Evolutionary conservation across 2,329 filamentous ascomycete species (phyloP), one percentile per base, ranked within the genome.

Genomic region (Lecanosticta acicola): DNA sequence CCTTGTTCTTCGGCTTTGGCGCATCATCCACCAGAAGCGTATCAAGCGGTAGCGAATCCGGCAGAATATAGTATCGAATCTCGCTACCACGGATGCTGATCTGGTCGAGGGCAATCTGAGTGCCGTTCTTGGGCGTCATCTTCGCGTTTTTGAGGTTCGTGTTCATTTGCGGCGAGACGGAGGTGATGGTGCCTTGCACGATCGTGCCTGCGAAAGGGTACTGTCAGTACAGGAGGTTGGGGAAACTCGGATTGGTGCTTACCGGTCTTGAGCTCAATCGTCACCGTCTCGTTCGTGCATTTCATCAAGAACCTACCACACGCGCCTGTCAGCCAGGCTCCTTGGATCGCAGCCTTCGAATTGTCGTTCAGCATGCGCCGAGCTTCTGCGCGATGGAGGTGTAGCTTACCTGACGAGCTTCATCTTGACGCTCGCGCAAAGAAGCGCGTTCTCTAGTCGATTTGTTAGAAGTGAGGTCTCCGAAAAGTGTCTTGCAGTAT

Each of bases 1-100:
- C 91, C 82, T 98, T 98, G 75, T 98, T 98, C 85, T 97, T 97
- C 51, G 93, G 91, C 77, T 98, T 98, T 41, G 91, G 89, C 62
- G 88, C 83, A 71, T 98, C 93, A 68, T 98, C 93, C 59, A 98
- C 89, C 52, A 98, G 79, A 43, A 98, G 79, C 33, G 91, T 96
- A 70, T 98, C 93, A 55, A 98, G 79, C 32, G 91, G 91, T 62
- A 98, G 78, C 54, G 87, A 93, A 73, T 98, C 93, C 46, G 93
- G 93, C 9, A 98, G 84, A 67, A 98, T 95, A 68, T 86, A 91
- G 73, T 96, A 96, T 70, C 93, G 83, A 68, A 98, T 94, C 16
- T 90, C 96, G 51, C 87, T 94, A 61, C 93, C 93, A 58, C 93
- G 87, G 57, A 98, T 86, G 73, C 94, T 96, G 80, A 98, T 95